Conservation (phyloP, 2,329 filamentous ascomycete genomes). For the Alternaria arborescens region DNA sequence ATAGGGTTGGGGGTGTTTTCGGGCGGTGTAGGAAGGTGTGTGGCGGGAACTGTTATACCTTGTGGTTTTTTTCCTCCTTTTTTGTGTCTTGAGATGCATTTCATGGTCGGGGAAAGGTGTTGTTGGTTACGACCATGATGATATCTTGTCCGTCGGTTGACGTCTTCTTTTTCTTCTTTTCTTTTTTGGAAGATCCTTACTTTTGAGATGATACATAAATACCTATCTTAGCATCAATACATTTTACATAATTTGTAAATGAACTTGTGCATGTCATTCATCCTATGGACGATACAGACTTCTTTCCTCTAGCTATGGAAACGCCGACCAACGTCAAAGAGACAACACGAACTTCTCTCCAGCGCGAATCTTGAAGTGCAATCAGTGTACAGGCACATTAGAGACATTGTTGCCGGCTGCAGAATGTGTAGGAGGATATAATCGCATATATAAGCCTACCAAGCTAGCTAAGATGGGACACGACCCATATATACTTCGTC, state of each 20-base stretch:
- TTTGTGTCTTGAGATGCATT: neutral
- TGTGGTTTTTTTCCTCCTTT: neutral
- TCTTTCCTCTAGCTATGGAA: neutral
- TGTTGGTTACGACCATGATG: conserved; percentile 6
- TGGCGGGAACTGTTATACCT: neutral
- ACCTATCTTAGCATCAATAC: conserved; percentile 1
- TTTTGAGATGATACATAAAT: conserved; percentile 2
- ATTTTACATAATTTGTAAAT: conserved; percentile 4
- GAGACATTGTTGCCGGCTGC: too few species aligned
- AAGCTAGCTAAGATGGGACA: too few species aligned
- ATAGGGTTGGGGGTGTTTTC: neutral
- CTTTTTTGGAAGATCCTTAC: neutral
- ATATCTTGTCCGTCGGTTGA: neutral
- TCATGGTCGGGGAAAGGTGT: neutral
- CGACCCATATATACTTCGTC: too few species aligned
- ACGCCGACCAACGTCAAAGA: neutral
- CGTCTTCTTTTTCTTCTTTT: neutral
- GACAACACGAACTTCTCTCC: neutral
- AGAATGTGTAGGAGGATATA: too few species aligned
- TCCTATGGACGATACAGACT: accelerated
- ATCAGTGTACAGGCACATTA: too few species aligned
- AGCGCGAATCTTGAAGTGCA: too few species aligned
- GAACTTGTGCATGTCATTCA: neutral
- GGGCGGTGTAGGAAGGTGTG: neutral
- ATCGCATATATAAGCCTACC: too few species aligned